Evolutionary conservation across 2,329 filamentous ascomycete genomes (phyloP).

Genomic region (Neobulgaria alba): DNA sequence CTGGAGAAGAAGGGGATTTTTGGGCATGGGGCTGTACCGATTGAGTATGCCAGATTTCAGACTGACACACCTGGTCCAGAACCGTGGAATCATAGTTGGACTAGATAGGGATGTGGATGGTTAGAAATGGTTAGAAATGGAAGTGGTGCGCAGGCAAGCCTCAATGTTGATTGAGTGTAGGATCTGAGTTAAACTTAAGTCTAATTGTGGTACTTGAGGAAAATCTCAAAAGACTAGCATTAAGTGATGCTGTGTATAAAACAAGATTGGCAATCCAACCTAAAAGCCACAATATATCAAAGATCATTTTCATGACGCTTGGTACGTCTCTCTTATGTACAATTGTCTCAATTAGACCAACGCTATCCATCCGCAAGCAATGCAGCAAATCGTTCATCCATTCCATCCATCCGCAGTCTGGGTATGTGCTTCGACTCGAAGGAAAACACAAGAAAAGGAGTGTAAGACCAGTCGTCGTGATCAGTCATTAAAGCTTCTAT

Average conservation of each 20-base stretch:
- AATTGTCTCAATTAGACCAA: conserved; percentile 2
- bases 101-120: conserved; percentile 40
- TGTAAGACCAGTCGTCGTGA: conserved; percentile 8
- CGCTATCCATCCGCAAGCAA: conserved; percentile 10
- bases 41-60: conserved; percentile 82
- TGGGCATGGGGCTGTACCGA: conserved; percentile 63
- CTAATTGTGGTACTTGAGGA: too few species aligned
- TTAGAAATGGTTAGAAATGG: too few species aligned
- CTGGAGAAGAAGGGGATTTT: conserved; percentile 89
- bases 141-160: too few species aligned
- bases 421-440: conserved; percentile 10
- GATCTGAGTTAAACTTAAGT: too few species aligned
- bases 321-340: background rate
- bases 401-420: conserved; percentile 2
- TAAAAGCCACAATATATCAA: too few species aligned
- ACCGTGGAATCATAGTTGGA: conserved; percentile 95
- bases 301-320: too few species aligned
- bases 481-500: conserved; percentile 9
- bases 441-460: conserved; percentile 10
- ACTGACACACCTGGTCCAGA: conserved; percentile 71
- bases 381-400: conserved; percentile 7
- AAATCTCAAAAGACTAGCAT: too few species aligned
- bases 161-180: too few species aligned
- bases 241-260: too few species aligned
- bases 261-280: too few species aligned